A percentile compares a stretch with the other conserved stretches of the same genome.
Evolutionary conservation across 2,329 filamentous ascomycete species (phyloP).

Genomic region (Colletotrichum theobromicola): DNA sequence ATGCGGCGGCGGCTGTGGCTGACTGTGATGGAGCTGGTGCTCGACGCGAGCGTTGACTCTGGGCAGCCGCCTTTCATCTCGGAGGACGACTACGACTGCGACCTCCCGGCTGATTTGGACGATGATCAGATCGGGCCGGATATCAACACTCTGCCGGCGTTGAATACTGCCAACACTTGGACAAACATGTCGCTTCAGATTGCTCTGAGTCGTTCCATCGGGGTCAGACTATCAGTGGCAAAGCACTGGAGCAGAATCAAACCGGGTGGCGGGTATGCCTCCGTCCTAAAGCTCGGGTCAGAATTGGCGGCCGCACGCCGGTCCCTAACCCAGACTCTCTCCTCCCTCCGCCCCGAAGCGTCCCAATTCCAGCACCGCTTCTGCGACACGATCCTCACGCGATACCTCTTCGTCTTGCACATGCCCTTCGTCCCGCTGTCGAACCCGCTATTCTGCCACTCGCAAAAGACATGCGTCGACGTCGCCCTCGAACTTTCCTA

Average conservation of each 20-base stretch:
- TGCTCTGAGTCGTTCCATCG: constrained; percentile 47
- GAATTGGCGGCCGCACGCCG: constrained; percentile 46
- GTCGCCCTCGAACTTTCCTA: constrained; percentile 29
- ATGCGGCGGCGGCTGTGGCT: constrained; percentile 37
- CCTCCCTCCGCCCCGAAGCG: constrained; percentile 21
- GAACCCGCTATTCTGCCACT: constrained; percentile 56
- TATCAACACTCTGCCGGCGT: constrained; percentile 20
- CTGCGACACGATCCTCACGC: constrained; percentile 47
- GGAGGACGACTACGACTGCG: constrained; percentile 53
- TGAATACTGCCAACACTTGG: constrained; percentile 29
- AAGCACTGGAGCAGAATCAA: constrained; percentile 52
- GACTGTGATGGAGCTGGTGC: constrained; percentile 21
- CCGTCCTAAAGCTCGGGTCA: constrained; percentile 49
- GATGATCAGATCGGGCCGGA: constrained; percentile 53
- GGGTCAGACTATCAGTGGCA: constrained; percentile 47
- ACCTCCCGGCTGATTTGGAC: constrained; percentile 53
- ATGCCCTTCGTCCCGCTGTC: constrained; percentile 50
- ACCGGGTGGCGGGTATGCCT: constrained; percentile 46
- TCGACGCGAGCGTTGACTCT: neutral
- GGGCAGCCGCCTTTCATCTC: constrained; percentile 45
- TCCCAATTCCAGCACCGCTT: constrained; percentile 46
- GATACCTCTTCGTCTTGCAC: constrained; percentile 58
- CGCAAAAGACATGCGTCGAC: constrained; percentile 54
- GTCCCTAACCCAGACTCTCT: constrained; percentile 35
- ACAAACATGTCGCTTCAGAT: constrained; percentile 58